Evolutionary conservation across 371 early-diverging fungal genomes (phyloP).

Genomic region (Paraphysoderma sedebokerense): DNA sequence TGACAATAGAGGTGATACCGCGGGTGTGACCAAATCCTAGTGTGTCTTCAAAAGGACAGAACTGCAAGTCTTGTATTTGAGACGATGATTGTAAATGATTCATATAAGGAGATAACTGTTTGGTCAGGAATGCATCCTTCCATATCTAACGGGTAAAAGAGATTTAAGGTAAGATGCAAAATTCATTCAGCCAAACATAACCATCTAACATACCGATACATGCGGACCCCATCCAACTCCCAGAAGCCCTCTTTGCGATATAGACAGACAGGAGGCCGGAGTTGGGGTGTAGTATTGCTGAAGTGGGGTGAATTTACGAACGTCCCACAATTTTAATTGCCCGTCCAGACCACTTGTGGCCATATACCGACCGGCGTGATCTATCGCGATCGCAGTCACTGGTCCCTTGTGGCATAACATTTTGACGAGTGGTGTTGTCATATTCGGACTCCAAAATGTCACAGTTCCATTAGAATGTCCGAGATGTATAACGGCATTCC

Average conservation of each 20-base stretch:
- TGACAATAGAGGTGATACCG: slow-evolving; percentile 68
- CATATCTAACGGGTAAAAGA: slow-evolving; percentile 29
- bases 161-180: neutral
- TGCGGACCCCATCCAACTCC: slow-evolving; percentile 65
- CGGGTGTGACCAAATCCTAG: slow-evolving; percentile 74
- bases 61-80: slow-evolving; percentile 37
- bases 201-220: slow-evolving; percentile 29
- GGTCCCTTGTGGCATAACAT: slow-evolving; percentile 86
- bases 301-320: slow-evolving; percentile 67
- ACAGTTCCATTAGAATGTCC: slow-evolving; percentile 91
- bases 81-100: slow-evolving; percentile 47
- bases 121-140: slow-evolving; percentile 67
- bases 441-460: slow-evolving; percentile 86
- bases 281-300: slow-evolving; percentile 60
- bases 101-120: slow-evolving; percentile 77
- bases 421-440: slow-evolving; percentile 70
- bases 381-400: slow-evolving; percentile 71
- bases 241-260: slow-evolving; percentile 74
- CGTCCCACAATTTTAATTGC: slow-evolving; percentile 89
- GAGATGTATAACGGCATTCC: slow-evolving; percentile 82
- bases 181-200: neutral
- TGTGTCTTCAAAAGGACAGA: slow-evolving; percentile 96
- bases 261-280: slow-evolving; percentile 53
- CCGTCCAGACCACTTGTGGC: slow-evolving; percentile 86
- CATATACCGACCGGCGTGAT: slow-evolving; percentile 75